phyloP scores from a whole-genome alignment of 2,329 filamentous ascomycete genomes.

The Phaeoacremonium minimum region DNA sequence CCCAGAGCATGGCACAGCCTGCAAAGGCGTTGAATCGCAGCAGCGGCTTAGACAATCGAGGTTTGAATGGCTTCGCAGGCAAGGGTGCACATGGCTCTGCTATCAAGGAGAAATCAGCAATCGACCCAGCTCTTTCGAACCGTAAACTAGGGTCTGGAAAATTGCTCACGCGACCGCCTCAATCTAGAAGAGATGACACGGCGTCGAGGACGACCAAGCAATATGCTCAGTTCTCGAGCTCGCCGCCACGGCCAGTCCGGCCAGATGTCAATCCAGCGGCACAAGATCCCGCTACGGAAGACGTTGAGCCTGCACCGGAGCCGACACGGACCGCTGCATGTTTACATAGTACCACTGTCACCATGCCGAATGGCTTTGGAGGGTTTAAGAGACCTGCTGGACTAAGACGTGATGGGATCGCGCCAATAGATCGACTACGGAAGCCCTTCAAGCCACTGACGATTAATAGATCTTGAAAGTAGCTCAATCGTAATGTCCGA shows the following conservation, averaged over 20 bases:
- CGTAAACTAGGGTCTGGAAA: conserved; percentile 38
- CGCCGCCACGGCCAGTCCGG: conserved; percentile 34
- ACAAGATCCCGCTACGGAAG: conserved; percentile 10
- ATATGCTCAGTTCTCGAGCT: conserved; percentile 58
- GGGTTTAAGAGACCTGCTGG: conserved; percentile 39
- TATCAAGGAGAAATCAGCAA: too few relatives aligned
- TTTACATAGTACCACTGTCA: conserved; percentile 48
- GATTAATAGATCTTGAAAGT: conserved; percentile 33
- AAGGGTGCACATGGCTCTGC: too few relatives aligned
- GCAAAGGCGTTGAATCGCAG: too few relatives aligned
- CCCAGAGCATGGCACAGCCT: too few relatives aligned
- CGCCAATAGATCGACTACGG: conserved; percentile 44
- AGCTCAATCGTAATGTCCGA: too few relatives aligned
- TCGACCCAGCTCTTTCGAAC: conserved; percentile 9
- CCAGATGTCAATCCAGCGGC: conserved; percentile 6
- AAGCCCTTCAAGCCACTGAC: conserved; percentile 56
- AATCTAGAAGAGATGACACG: conserved; percentile 16
- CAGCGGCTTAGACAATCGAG: too few relatives aligned
- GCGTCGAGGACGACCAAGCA: conserved; percentile 27
- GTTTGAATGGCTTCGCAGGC: too few relatives aligned
- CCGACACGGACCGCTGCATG: conserved; percentile 34
- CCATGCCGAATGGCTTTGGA: conserved; percentile 24
- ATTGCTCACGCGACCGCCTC: conserved; percentile 25
- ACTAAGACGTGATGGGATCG: conserved; percentile 34
- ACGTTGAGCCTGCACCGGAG: conserved; percentile 23